phyloP scores from a whole-genome alignment of 73 alveolate species.

The Effrenium voratum region DNA sequence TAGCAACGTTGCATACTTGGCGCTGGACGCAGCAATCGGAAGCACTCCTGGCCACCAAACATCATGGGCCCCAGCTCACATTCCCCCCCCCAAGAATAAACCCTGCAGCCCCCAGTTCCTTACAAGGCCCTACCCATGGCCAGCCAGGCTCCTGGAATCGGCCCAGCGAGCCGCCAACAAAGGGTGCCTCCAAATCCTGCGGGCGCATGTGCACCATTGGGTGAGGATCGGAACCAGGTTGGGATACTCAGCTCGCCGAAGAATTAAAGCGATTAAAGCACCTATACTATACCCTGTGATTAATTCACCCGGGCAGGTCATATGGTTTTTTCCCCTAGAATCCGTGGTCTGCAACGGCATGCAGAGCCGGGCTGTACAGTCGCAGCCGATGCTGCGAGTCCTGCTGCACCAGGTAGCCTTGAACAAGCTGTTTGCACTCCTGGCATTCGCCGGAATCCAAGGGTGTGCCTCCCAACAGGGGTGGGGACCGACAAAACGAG shows the following conservation, averaged over 20 bases:
- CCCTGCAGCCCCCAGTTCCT: background rate
- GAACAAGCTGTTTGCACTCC: conserved; percentile 50
- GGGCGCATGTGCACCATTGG: no score
- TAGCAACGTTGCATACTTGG: background rate
- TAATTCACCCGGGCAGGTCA: no score
- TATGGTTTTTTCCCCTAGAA: no score
- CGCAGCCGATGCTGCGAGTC: background rate
- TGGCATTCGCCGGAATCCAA: background rate
- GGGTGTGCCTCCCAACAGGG: background rate
- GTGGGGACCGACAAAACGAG: background rate
- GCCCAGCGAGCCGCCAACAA: conserved; percentile 49
- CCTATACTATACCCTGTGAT: no score
- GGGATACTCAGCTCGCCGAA: no score
- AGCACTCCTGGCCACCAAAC: conserved; percentile 41
- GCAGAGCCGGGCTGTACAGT: background rate
- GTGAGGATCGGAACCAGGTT: no score
- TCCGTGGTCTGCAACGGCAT: no score
- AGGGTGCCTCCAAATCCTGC: conserved; percentile 59
- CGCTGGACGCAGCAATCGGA: conserved; percentile 41
- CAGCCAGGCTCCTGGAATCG: conserved; percentile 20
- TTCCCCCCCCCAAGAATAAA: background rate
- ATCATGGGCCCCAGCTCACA: background rate
- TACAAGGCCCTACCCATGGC: background rate
- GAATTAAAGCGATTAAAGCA: no score
- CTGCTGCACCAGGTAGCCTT: conserved; percentile 83